Evolutionary conservation across 768 basidiomycete species (phyloP).

Genomic region (Rhizopogon rudus): DNA sequence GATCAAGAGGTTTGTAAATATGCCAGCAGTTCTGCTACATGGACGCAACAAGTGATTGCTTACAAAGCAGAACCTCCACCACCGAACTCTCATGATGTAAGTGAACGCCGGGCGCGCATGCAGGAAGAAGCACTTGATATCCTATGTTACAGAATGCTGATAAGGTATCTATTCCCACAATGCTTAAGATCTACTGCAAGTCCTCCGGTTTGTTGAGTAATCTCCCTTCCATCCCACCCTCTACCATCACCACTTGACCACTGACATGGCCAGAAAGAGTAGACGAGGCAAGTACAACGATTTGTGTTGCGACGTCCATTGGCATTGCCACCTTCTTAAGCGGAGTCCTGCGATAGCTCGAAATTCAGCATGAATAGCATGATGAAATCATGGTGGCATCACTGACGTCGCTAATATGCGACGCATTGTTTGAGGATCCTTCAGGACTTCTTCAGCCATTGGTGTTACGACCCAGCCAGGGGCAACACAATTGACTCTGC

Average conservation of each 20-base stretch:
- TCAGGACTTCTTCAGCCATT: constrained; percentile 53
- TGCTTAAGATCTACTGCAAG: constrained; percentile 3
- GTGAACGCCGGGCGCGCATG: too few species aligned
- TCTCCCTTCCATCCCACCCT: constrained; percentile 79
- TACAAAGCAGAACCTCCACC: neutral
- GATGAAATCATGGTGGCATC: neutral
- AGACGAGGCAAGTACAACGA: constrained; percentile 56
- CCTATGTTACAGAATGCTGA: neutral
- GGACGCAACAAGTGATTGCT: neutral
- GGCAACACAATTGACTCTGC: constrained; percentile 64
- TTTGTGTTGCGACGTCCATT: constrained; percentile 59
- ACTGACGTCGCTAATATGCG: constrained; percentile 65
- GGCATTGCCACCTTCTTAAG: constrained; percentile 64
- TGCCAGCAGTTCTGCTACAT: neutral
- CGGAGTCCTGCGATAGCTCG: constrained; percentile 45
- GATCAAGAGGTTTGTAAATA: constrained; percentile 5
- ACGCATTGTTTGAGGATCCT: constrained; percentile 50
- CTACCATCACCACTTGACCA: constrained; percentile 66
- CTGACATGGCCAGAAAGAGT: constrained; percentile 65
- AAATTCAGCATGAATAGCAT: neutral
- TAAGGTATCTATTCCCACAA: neutral
- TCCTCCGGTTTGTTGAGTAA: constrained; percentile 40
- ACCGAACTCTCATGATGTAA: neutral
- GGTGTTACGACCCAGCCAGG: constrained; percentile 69
- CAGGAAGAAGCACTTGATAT: neutral